Base-by-base conservation (phyloP, 73 alveolate species). In the Paramecium sexaurelia region DNA sequence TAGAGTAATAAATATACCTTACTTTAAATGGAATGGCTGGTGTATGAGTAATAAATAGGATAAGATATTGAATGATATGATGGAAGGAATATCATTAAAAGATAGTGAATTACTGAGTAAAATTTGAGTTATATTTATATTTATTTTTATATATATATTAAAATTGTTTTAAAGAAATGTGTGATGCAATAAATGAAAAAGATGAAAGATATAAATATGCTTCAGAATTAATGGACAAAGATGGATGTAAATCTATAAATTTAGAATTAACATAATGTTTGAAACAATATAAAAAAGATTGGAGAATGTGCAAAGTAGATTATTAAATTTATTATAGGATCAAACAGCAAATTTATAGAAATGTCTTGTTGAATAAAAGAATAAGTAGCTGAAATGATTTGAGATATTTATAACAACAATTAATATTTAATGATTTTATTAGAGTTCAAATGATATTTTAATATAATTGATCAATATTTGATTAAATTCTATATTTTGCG, bases 151-250 rank as follows among this genome's bases (percentile, higher is more conserved):
- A 17, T 51, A 51, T n/a, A 17, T 51, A 51, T 51, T 51, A 51
- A 13, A 32, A 22, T 61, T 61, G 39, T 29, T 7, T 4, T 47
- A 61, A 29, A 61, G 20, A 61, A 22, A 61, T 61, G 41, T 61
- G 41, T 29, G 43, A 61, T 61, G 43, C 45, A 29, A 61, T 61
- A 61, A 61, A 32, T 61, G 86, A 71, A 40, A 37, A 71, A 7
- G 86, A 71, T 71, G 86, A 71, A 13, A 29, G 86, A 33, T 71
- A 71, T 33, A 71, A 71, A 7, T 71, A 35, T 15, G 86, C 86
- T 35, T 35, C 57, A 7, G 56, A 71, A 36, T 71, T 71, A 10
- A 71, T 71, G 56, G 86, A 71, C 6, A 35, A 71, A 9, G 86
- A 71, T 33, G 86, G 86, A 35, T 71, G 86, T 37, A 71, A 71